Evolutionary conservation across 768 basidiomycete genomes (phyloP), one percentile per base, ranked within the genome.

Genomic region (Postia placenta): DNA sequence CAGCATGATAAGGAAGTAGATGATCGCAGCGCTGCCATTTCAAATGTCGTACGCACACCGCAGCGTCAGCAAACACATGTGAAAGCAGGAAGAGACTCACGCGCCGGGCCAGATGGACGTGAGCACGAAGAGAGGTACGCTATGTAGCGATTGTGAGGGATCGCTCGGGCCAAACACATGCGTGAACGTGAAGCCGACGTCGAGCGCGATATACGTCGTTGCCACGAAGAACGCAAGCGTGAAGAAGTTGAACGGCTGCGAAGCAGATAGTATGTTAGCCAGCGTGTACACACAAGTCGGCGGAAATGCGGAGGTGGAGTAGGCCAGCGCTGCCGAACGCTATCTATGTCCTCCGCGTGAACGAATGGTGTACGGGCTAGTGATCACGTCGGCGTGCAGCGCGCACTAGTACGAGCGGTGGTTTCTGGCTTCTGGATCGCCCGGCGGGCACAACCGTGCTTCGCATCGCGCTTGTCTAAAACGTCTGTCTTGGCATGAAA

Each of bases 191-290:
- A 94, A 69, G 0, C 74, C 88, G 35, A 85, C 77, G 61, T 98
- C 94, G 54, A 96, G 77, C 0, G 85, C 78, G 64, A 98, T 85
- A 66, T 95, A 97, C 3, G 78, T 74, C 0, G 89, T 87, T 2
- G 80, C 77, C 5, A 72, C 79, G 61, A 93, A 85, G 55, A 90
- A 74, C 11, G 77, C 70, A 23, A 78, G 4, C 0, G 74, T 56
- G 56, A 90, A 62, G 45, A 82, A 68, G 51, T 67, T 70, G 56
- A 84, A 78, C 2, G 90, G 89, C 87, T 89, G 54, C 35, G 27
- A 44, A 26, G 42, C 42, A 25, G 24, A 42, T 45, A 22, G 6
- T 11, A 11, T 12, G n/a, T 30, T 27, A 45, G 25, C 15, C 30
- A 33, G n/a, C n/a, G n/a, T n/a, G n/a, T n/a, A n/a, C n/a, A n/a